phyloP scores from a whole-genome alignment of 805 yeast species.

The Yamadazyma endophytica region DNA sequence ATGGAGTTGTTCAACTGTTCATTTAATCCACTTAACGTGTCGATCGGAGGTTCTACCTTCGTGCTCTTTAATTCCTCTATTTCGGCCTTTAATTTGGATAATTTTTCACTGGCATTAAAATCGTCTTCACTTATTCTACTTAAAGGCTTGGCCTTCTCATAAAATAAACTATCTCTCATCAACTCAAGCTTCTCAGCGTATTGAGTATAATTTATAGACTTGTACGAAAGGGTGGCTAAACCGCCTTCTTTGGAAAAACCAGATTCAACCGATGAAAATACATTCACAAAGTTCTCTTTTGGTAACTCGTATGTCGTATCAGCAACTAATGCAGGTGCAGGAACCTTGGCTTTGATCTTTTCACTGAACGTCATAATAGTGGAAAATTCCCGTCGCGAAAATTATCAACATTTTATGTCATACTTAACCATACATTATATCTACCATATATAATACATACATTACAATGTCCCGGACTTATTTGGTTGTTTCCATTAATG shows the following conservation, averaged over 20 bases:
- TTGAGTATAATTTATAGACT: slow-evolving; percentile 32
- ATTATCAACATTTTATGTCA: no score
- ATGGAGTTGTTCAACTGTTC: slow-evolving; percentile 11
- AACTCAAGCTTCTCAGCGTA: slow-evolving; percentile 33
- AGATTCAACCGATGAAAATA: slow-evolving; percentile 30
- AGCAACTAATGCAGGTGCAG: slow-evolving; percentile 10
- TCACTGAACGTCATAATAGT: slow-evolving; percentile 8
- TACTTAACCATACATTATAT: no score
- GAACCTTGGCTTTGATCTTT: slow-evolving; percentile 5
- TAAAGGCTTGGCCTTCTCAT: slow-evolving; percentile 6
- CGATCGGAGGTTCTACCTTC: neutral
- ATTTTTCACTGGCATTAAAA: slow-evolving; percentile 12
- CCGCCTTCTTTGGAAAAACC: slow-evolving; percentile 42
- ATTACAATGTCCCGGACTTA: no score
- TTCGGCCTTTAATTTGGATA: slow-evolving; percentile 20
- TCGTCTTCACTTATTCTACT: slow-evolving; percentile 15
- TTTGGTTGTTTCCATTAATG: slow-evolving; percentile 20
- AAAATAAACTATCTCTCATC: slow-evolving; percentile 24
- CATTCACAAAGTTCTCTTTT: slow-evolving; percentile 16
- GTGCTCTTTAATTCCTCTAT: slow-evolving; percentile 10
- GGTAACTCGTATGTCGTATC: slow-evolving; percentile 14
- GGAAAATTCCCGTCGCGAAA: no score
- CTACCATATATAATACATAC: no score
- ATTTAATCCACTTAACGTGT: slow-evolving; percentile 1
- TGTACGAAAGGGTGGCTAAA: slow-evolving; percentile 36